phyloP scores from a whole-genome alignment of 2,329 filamentous ascomycete genomes.

The Helotiales sp. region DNA sequence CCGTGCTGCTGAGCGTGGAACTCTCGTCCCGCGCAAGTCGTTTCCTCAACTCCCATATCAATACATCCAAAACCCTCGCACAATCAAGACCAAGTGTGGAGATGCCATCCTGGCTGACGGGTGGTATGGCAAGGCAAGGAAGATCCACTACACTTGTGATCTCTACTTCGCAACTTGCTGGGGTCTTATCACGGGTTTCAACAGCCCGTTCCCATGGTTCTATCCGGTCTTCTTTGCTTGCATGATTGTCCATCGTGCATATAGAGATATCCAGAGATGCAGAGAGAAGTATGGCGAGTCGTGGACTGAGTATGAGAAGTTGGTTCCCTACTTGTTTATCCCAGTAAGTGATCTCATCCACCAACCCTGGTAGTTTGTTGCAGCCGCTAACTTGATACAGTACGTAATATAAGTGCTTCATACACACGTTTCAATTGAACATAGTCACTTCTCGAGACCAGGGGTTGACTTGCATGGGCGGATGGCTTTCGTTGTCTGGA shows the following conservation, averaged over 20 bases:
- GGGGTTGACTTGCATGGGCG: neutral
- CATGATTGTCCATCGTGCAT: slow-evolving; percentile 80
- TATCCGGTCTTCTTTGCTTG: slow-evolving; percentile 77
- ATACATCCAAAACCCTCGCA: slow-evolving; percentile 76
- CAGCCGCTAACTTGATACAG: slow-evolving; percentile 3
- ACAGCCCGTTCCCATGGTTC: slow-evolving; percentile 85
- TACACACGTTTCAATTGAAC: neutral
- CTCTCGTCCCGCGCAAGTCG: slow-evolving; percentile 67
- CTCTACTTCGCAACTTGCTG: slow-evolving; percentile 75
- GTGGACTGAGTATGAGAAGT: slow-evolving; percentile 78
- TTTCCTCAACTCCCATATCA: slow-evolving; percentile 94
- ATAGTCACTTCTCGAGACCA: neutral
- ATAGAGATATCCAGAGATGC: slow-evolving; percentile 74
- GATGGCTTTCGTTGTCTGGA: neutral
- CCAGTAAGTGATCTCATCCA: slow-evolving; percentile 57
- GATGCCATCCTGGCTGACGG: slow-evolving; percentile 81
- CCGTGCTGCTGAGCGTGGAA: slow-evolving; percentile 76
- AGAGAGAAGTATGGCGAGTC: slow-evolving; percentile 77
- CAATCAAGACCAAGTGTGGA: slow-evolving; percentile 70
- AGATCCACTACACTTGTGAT: slow-evolving; percentile 81
- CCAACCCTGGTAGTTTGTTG: too few relatives aligned
- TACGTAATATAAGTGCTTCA: slow-evolving; percentile 11
- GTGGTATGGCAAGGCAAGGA: slow-evolving; percentile 80
- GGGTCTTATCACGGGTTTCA: slow-evolving; percentile 80
- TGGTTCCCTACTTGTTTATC: slow-evolving; percentile 83